A percentile compares a stretch with the other conserved stretches of the same genome.
These are phyloP conservation scores for Xylariales sp. DNA, from an alignment of 2,329 filamentous ascomycete genomes.

Conservation along the genomic window DNA sequence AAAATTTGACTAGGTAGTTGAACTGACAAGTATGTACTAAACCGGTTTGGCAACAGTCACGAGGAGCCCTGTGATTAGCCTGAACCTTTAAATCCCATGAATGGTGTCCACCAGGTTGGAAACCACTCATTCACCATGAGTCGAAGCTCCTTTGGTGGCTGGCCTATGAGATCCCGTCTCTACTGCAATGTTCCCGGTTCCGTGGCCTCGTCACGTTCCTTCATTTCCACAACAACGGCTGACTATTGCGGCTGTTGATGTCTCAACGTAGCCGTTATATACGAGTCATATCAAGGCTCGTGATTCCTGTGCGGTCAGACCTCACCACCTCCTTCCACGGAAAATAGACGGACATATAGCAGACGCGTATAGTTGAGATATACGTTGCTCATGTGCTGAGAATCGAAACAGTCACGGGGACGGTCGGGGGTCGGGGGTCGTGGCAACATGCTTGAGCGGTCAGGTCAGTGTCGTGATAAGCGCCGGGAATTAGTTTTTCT, in stretches of 20 bases:
- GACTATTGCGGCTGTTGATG: background rate
- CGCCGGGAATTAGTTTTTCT: background rate
- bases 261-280: background rate
- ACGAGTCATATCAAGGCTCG: background rate
- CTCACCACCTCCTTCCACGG: background rate
- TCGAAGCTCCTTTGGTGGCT: too few species aligned
- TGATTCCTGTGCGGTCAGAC: background rate
- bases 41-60: background rate
- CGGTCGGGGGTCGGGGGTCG: background rate
- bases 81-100: too few species aligned
- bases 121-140: too few species aligned
- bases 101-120: too few species aligned
- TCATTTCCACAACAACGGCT: background rate
- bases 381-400: too few species aligned
- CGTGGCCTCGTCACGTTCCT: background rate
- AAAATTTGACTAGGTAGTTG: slow-evolving; percentile 5
- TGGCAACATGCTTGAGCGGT: background rate
- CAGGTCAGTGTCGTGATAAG: background rate
- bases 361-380: background rate
- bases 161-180: too few species aligned
- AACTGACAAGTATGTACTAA: background rate
- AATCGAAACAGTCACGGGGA: background rate
- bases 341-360: too few species aligned
- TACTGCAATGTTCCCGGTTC: too few species aligned
- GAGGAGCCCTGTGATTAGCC: too few species aligned